Percentiles rank a stretch among this genome's conserved stretches.
Evolutionary conservation across 2,329 filamentous ascomycete species (phyloP).

Genomic region (Waltergamsia citrina): DNA sequence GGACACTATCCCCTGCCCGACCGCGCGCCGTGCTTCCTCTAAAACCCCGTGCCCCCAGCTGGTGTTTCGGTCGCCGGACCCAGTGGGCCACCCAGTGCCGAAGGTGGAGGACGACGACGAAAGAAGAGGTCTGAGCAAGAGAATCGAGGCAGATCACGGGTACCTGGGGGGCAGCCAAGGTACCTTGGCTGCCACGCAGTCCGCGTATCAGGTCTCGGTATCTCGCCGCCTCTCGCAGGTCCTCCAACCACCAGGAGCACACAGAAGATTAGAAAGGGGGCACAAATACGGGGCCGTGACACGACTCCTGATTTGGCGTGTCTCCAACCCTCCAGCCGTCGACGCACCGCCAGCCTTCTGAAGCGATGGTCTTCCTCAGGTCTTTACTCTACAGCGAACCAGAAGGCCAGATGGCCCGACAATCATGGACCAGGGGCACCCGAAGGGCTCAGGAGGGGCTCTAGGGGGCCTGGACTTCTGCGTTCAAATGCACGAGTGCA

Average conservation of each 20-base stretch:
- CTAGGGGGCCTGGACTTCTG: too few relatives aligned
- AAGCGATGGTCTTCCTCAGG: slow-evolving; percentile 4
- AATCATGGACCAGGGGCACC: slow-evolving; percentile 1
- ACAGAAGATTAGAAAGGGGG: slow-evolving; percentile 2
- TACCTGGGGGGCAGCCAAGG: too few relatives aligned
- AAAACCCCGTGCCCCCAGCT: neutral
- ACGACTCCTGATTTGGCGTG: neutral
- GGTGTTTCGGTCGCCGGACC: slow-evolving; percentile 4
- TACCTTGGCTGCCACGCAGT: neutral
- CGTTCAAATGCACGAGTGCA: too few relatives aligned
- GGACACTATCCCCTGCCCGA: too few relatives aligned
- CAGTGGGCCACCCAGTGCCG: too few relatives aligned
- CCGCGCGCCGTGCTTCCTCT: too few relatives aligned
- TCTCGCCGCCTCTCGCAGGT: neutral
- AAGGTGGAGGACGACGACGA: too few relatives aligned
- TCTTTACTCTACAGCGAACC: slow-evolving; percentile 2
- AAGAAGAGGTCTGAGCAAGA: too few relatives aligned
- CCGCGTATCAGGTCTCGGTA: neutral
- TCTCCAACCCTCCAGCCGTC: neutral
- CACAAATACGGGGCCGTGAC: neutral
- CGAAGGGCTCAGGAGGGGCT: too few relatives aligned
- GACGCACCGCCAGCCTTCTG: slow-evolving; percentile 1
- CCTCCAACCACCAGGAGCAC: neutral
- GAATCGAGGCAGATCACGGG: too few relatives aligned
- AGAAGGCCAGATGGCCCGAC: slow-evolving; percentile 1